Conservation (phyloP, 106 monocot species). For the Dactylorhiza incarnata region DNA sequence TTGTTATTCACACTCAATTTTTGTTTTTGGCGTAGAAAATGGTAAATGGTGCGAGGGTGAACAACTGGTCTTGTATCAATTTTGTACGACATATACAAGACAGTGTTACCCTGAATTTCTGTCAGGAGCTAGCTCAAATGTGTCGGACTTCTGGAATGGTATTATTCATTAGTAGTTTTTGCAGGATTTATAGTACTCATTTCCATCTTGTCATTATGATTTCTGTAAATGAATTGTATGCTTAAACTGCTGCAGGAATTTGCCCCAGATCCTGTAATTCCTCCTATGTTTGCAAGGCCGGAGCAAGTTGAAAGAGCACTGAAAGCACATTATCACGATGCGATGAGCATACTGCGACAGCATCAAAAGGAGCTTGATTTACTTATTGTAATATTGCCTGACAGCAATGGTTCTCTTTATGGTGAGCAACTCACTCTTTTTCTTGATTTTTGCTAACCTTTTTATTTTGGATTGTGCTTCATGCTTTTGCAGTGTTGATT, state of each 20-base stretch:
- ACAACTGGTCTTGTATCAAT: constrained; percentile 52
- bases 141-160: constrained; percentile 54
- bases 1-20: neutral
- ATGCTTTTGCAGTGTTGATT: neutral
- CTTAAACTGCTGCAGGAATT: constrained; percentile 32
- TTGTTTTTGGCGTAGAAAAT: constrained; percentile 36
- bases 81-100: constrained; percentile 45
- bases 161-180: neutral
- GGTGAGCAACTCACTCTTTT: constrained; percentile 20
- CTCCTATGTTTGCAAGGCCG: constrained; percentile 24
- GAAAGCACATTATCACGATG: constrained; percentile 38
- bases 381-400: constrained; percentile 60
- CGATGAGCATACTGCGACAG: constrained; percentile 30
- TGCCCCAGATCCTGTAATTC: constrained; percentile 38
- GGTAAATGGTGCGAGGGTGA: constrained; percentile 52
- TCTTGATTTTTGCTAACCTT: neutral
- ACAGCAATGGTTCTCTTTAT: constrained; percentile 67
- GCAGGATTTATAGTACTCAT: neutral
- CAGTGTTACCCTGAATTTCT: constrained; percentile 30
- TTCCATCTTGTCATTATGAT: neutral
- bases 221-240: neutral
- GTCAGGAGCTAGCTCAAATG: constrained; percentile 45
- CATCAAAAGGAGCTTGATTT: constrained; percentile 44
- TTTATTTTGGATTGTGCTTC: neutral
- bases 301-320: constrained; percentile 53